Conservation (phyloP, 1,284 basidiomycete species). For the Ceratobasidium sp. region DNA sequence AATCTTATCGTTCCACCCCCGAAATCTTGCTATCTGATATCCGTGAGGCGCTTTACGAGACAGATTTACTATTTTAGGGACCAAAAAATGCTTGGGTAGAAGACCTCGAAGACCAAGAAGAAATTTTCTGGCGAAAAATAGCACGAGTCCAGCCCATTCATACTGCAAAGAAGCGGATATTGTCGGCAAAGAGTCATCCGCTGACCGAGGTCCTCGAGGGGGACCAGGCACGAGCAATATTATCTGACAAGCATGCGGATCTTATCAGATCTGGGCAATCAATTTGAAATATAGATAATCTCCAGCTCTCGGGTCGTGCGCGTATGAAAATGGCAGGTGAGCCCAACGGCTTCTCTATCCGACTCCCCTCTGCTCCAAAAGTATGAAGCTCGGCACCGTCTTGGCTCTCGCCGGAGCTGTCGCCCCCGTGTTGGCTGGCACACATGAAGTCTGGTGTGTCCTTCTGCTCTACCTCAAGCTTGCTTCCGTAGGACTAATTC, state of each 20-base stretch:
- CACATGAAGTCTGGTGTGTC: conserved; percentile 44
- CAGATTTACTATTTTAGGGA: conserved; percentile 27
- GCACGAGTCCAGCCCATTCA: too few species aligned
- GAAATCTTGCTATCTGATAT: conserved; percentile 32
- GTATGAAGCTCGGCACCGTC: conserved; percentile 31
- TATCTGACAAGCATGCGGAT: conserved; percentile 36
- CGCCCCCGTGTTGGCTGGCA: conserved; percentile 30
- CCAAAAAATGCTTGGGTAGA: background rate
- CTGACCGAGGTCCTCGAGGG: background rate
- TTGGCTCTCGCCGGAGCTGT: conserved; percentile 14
- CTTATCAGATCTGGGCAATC: conserved; percentile 22
- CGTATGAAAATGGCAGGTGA: conserved; percentile 24
- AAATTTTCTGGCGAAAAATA: background rate
- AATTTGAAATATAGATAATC: conserved; percentile 36
- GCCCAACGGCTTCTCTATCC: conserved; percentile 14
- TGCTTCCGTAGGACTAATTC: conserved; percentile 15
- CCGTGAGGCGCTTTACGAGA: conserved; percentile 13
- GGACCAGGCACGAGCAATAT: conserved; percentile 23
- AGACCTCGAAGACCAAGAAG: conserved; percentile 1
- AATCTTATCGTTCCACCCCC: conserved; percentile 21
- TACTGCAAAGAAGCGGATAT: background rate
- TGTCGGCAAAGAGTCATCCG: background rate
- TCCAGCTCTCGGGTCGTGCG: background rate
- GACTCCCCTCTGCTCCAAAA: conserved; percentile 12
- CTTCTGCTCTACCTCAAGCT: background rate